Conservation (phyloP, 129 eudicot species). For the Calendula officinalis region DNA sequence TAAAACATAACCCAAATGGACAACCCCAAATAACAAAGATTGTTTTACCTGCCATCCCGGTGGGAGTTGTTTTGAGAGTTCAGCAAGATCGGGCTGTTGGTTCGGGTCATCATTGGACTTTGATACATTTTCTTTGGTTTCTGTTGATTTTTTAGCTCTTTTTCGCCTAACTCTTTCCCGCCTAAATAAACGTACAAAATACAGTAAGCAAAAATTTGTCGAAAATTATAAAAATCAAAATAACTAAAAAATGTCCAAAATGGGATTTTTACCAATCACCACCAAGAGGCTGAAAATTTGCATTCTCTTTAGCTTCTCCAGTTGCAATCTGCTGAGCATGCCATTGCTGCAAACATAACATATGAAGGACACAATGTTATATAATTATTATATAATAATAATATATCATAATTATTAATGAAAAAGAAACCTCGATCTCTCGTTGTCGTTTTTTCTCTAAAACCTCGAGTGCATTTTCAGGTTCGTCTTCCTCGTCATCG, state of each 20-base stretch:
- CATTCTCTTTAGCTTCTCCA: conserved; percentile 93
- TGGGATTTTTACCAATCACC: conserved; percentile 73
- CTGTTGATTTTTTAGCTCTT: conserved; percentile 54
- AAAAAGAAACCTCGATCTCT: conserved; percentile 73
- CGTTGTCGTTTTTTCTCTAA: conserved; percentile 83
- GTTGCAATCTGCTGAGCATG: conserved; percentile 87
- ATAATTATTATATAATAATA: not conserved
- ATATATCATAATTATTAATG: not conserved
- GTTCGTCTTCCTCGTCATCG: conserved; percentile 81
- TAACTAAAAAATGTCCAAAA: not conserved
- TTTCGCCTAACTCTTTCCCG: conserved; percentile 88
- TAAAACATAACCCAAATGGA: not conserved
- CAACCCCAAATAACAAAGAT: not conserved
- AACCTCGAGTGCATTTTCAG: conserved; percentile 57
- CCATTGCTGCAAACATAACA: conserved; percentile 64
- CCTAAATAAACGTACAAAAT: conserved; percentile 38
- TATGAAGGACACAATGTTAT: not conserved
- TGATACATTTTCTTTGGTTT: conserved; percentile 39
- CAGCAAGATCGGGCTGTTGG: conserved; percentile 58
- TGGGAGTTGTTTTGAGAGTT: conserved; percentile 62
- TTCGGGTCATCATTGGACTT: conserved; percentile 34
- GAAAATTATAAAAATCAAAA: not conserved
- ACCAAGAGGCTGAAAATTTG: conserved; percentile 96
- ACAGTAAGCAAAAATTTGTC: not conserved
- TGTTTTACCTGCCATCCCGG: conserved; percentile 82